Evolutionary conservation across 768 basidiomycete species (phyloP), one percentile per base, ranked within the genome.

Genomic region (Leccinum aurantiacum): DNA sequence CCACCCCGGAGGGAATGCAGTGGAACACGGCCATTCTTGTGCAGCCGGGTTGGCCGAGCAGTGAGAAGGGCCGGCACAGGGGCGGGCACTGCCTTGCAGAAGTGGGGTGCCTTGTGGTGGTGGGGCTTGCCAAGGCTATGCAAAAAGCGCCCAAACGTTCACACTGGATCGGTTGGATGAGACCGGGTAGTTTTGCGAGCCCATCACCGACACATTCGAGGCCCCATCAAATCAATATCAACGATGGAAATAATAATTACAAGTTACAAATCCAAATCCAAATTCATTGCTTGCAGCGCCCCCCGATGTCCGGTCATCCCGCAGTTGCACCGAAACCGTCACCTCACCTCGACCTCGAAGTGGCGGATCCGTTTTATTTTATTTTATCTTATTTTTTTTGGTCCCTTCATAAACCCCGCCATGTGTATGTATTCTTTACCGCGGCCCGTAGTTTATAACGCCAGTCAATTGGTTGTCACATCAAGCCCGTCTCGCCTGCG

Each of bases 341-440:
- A 65, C 71, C 65, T 69, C 67, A 29, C 69, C 69, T 60, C 60
- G 60, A 53, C 67, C 70, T 65, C 57, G 59, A 59, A 59, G 62
- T 58, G 53, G 59, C 59, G 60, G 52, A 63, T 66, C 69, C 64
- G 49, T 29, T 27, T 51, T 51, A 51, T 51, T 51, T 19, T 52
- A 31, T 52, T 31, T 25, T 48, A 14, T 25, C 33, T 13, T 27
- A 35, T 44, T 44, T 44, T 19, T 2, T 15, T 13, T 51, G 29
- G 31, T 24, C 8, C 44, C 19, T 46, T 53, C 56, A 69, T 71
- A 67, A 66, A 52, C 19, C 60, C 33, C 60, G 27, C 35, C 53
- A 56, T 44, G 41, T 44, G 38, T 17, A 35, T 35, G 41, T 17
- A 44, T 44, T 11, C n/a, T 44, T 44, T 44, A 44, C 25, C 53